Evolutionary conservation across 179 eudicot genomes (phyloP), one percentile per base, ranked within the genome.

Genomic region (Vitellaria paradoxa): DNA sequence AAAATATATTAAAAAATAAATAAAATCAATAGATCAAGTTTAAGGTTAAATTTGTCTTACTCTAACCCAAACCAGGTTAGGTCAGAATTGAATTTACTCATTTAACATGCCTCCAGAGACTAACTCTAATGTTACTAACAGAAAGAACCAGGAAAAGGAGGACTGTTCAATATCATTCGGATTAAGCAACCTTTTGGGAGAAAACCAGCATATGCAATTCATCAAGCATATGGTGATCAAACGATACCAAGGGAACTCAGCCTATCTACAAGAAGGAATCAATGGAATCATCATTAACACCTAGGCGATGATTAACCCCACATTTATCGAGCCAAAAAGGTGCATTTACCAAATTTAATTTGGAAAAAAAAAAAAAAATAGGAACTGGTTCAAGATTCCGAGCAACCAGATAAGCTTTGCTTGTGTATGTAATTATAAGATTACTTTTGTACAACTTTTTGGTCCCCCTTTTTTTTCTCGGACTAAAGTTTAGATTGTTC

Each of bases 221-320:
- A 63, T 63, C n/a, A 63, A 24, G 14, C 40, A 9, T 63, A 21
- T 21, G 4, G 7, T 63, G 37, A 1, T 63, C n/a, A 63, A 9
- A 37, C 14, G 7, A 10, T 63, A 63, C 40, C 40, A 24, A 63
- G 2, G 2, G 66, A 24, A 10, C 12, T 24, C 23, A 24, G 23
- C n/a, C 23, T 63, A 23, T 37, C 30, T 1, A 63, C 9, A 10
- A 63, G 23, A 63, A 56, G 50, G 65, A 18, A 18, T n/a, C 37
- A 56, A 37, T 30, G 64, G 65, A 40, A 72, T 53, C 65, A 72
- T 72, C 65, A 72, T 72, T 72, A 57, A 21, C 17, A 26, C n/a
- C 5, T 26, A 9, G 65, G 52, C 65, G 18, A 72, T 72, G 65
- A 57, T 72, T 30, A 57, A 57, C 40, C 47, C 65, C 30, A 56